Evolutionary conservation across 2,329 filamentous ascomycete genomes (phyloP), one percentile per base, ranked within the genome.

Genomic region (Penicillium sp.): DNA sequence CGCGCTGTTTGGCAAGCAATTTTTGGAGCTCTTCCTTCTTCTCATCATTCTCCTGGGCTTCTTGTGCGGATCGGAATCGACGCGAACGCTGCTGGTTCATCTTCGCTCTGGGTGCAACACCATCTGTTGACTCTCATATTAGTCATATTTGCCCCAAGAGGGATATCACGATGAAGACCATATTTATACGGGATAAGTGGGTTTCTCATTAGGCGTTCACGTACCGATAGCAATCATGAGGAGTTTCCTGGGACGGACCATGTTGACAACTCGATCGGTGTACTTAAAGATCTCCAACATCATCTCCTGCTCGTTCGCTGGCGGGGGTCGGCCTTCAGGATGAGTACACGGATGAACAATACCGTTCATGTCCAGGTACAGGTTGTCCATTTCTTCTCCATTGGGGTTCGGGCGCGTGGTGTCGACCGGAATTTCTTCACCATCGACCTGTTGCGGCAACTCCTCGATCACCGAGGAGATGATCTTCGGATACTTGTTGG

Each of bases 11-110:
- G 70, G 89, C 90, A 53, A 98, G 82, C 72, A 96, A 81, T 68
- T 93, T 93, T 58, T 93, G 81, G 49, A 97, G 88, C 72, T 96
- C 91, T 62, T 89, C 87, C 71, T 96, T 96, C 72, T 97, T 92
- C 57, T 89, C 87, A 70, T 96, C 92, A 73, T 97, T 96, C 73
- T 98, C 92, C 71, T 92, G 88, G 16, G 95, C 95, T 74, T 99
- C 95, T 74, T 93, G 92, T 2, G 93, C 95, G 23, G 93, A 90
- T 61, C 95, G 89, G 78, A 99, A 99, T 69, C 95, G 91, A 75
- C 95, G 87, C 43, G 95, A 96, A 61, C 95, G 91, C 78, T 99
- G 95, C 74, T 99, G 96, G 74, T 99, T 99, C 95, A 99, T 99
- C 78, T 99, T 99, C 58, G 96, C 96, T 75, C 95, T 90, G 47